Evolutionary conservation across 129 eudicot genomes (phyloP), one percentile per base, ranked within the genome.

Genomic region (Artemisia annua): DNA sequence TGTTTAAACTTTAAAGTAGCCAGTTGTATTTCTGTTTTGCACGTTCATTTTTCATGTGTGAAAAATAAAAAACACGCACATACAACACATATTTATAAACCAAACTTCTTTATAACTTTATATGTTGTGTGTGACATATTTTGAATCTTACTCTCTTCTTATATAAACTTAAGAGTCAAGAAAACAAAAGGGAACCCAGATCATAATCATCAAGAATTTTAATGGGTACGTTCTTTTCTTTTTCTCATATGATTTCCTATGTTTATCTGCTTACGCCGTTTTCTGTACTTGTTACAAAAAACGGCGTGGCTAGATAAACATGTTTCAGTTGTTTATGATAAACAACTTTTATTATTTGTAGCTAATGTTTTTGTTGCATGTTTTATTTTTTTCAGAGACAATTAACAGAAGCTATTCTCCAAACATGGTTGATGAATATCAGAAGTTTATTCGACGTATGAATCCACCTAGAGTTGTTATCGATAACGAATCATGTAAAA

Each of bases 401-500:
- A 75, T 81, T 28, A 73, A 81, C 67, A 73, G 85, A 79, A 88
- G 89, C 73, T 94, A 63, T 77, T 90, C 99, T 52, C 83, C 78
- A 11, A 82, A 83, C 80, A 90, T 86, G 93, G 96, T 83, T 79
- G 97, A 90, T 73, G 97, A 94, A 64, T 94, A 94, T 84, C 89
- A 94, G 83, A 94, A 94, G 56, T 77, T 94, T 49, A 83, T 94
- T 69, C 88, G 99, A 66, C 75, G 99, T 81, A 90, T 94, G 99
- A 90, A 94, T 71, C 99, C 99, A 19, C 99, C 99, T 68, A 87
- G 97, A 70, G 96, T 92, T 17, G 97, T 92, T 15, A 81, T 92
- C 82, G 93, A 92, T 61, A 92, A 92, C 66, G 91, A 85, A 30
- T 86, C 89, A 66, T 92, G 96, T 79, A 87, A 89, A 75, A 89